Evolutionary conservation across 2,329 filamentous ascomycete species (phyloP).

Genomic region (Stemphylium beticola): DNA sequence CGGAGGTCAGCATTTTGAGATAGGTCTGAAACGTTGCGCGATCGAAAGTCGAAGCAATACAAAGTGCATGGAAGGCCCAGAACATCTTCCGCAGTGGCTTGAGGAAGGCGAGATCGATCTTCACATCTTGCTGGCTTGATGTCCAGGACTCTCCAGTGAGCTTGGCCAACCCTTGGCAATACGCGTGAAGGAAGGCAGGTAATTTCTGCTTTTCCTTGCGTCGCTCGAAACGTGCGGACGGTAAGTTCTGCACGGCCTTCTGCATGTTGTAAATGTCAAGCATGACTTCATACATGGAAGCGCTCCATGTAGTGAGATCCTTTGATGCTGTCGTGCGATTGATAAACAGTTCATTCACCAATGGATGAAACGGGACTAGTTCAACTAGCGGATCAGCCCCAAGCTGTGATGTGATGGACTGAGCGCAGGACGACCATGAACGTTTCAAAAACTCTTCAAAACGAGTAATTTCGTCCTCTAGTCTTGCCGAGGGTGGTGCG

Average conservation of each 20-base stretch:
- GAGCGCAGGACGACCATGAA: conserved; percentile 22
- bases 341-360: conserved; percentile 54
- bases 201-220: conserved; percentile 46
- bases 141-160: conserved; percentile 24
- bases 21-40: conserved; percentile 63
- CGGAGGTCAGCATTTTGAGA: conserved; percentile 47
- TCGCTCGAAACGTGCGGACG: conserved; percentile 42
- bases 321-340: conserved; percentile 23
- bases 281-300: conserved; percentile 38
- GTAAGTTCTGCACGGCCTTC: conserved; percentile 32
- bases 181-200: conserved; percentile 37
- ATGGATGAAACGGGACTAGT: conserved; percentile 51
- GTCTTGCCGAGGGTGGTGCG: background rate
- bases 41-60: conserved; percentile 54
- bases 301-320: conserved; percentile 20
- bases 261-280: conserved; percentile 42
- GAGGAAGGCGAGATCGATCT: conserved; percentile 22
- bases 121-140: conserved; percentile 11
- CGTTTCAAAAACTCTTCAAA: conserved; percentile 44
- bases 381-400: conserved; percentile 19
- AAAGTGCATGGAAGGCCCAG: conserved; percentile 56
- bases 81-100: conserved; percentile 50
- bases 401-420: conserved; percentile 9
- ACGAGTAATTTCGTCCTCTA: conserved; percentile 14
- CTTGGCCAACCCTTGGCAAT: conserved; percentile 29